Evolutionary conservation across 176 grass and related monocot genomes (phyloP).

Genomic region (Triticum turgidum): DNA sequence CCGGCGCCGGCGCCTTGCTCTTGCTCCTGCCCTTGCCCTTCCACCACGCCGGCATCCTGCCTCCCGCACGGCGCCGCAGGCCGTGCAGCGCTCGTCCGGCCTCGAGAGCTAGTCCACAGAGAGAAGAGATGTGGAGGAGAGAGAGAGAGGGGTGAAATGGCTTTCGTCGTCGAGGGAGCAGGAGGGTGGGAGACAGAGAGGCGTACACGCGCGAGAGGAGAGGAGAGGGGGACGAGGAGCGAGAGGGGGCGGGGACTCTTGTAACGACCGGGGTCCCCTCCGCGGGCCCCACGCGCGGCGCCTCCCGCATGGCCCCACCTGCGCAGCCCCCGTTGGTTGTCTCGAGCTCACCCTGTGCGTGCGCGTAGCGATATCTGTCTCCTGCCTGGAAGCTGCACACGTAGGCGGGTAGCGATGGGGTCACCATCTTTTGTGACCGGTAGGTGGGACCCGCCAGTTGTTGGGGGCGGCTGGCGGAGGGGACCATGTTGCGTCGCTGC

Average conservation of each 20-base stretch:
- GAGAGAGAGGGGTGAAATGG: background rate
- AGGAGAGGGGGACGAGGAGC: background rate
- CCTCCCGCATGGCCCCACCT: background rate
- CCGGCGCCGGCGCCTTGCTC: background rate
- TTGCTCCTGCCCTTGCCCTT: conserved; percentile 39
- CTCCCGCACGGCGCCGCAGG: background rate
- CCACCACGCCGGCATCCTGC: conserved; percentile 69
- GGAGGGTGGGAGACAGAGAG: background rate
- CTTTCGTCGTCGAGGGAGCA: background rate
- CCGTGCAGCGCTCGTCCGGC: background rate
- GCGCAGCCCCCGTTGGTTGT: background rate
- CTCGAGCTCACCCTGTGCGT: background rate
- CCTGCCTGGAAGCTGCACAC: background rate
- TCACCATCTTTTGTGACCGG: background rate
- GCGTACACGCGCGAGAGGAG: conserved; percentile 29
- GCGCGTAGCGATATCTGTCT: background rate
- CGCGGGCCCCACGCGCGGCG: conserved; percentile 7
- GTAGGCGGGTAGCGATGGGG: background rate
- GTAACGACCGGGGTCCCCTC: conserved; percentile 44
- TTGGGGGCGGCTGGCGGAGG: background rate
- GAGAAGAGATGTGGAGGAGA: background rate
- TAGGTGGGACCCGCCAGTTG: background rate
- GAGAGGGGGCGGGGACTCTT: background rate
- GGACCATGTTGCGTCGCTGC: background rate
- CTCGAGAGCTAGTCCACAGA: background rate